A percentile compares a stretch with the other conserved stretches of the same genome.
phyloP scores from a whole-genome alignment of 768 basidiomycete species.

The Boletus insuetus region DNA sequence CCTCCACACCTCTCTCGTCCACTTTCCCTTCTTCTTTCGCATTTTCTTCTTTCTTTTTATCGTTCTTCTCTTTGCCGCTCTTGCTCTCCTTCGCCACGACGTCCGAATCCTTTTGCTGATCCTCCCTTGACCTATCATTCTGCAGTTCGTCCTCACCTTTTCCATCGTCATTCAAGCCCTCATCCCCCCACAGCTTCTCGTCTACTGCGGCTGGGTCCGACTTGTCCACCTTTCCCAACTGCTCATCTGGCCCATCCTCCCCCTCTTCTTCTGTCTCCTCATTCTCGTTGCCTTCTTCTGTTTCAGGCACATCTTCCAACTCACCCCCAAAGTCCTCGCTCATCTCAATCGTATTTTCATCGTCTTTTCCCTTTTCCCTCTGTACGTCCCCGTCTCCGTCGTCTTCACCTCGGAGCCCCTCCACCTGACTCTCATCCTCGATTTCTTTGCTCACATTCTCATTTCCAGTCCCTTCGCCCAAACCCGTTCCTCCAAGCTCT shows the following conservation, averaged over 20 bases:
- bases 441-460: conserved; percentile 94
- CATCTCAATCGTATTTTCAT: conserved; percentile 88
- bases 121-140: conserved; percentile 55
- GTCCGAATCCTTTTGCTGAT: conserved; percentile 53
- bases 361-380: conserved; percentile 47
- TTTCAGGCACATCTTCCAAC: conserved; percentile 75
- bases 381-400: conserved; percentile 29
- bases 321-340: conserved; percentile 84
- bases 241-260: conserved; percentile 70
- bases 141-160: conserved; percentile 52
- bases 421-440: conserved; percentile 94
- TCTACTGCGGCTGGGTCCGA: conserved; percentile 83
- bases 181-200: conserved; percentile 97
- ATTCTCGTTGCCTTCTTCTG: conserved; percentile 41
- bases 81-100: conserved; percentile 77
- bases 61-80: conserved; percentile 28
- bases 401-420: conserved; percentile 78
- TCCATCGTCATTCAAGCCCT: conserved; percentile 54
- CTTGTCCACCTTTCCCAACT: conserved; percentile 77
- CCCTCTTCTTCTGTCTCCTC: conserved; percentile 51
- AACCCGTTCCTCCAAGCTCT: conserved; percentile 72
- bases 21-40: conserved; percentile 27
- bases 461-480: conserved; percentile 83
- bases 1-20: conserved; percentile 29
- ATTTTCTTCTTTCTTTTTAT: conserved; percentile 34